Conservation (phyloP, 2,329 filamentous ascomycete species). For the Aspergillus sp. region DNA sequence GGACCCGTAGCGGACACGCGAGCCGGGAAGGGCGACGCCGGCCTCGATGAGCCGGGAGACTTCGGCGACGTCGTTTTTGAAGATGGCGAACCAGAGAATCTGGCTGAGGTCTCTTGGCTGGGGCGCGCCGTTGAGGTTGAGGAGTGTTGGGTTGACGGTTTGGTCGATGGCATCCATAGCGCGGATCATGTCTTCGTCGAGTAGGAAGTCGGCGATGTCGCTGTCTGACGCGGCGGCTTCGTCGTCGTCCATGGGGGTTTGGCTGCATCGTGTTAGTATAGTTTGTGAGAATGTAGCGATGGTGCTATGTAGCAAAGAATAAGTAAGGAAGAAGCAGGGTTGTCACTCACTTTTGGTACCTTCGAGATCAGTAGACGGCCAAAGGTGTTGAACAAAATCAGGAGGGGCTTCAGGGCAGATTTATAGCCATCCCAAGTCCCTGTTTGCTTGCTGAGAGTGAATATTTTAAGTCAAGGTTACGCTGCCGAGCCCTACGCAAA, state of each 20-base stretch:
- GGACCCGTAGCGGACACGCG: conserved; percentile 2
- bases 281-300: neutral
- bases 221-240: neutral
- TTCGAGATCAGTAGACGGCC: neutral
- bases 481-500: neutral
- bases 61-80: conserved; percentile 8
- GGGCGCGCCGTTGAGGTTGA: neutral
- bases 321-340: neutral
- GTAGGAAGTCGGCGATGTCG: neutral
- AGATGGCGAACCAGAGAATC: conserved; percentile 18
- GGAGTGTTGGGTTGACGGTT: neutral
- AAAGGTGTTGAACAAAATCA: neutral
- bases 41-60: conserved; percentile 14
- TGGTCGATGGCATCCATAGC: neutral
- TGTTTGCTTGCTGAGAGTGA: neutral
- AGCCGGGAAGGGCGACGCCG: conserved; percentile 17
- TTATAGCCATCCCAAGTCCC: neutral
- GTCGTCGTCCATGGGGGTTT: neutral
- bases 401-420: neutral
- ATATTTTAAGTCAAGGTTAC: neutral
- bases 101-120: neutral
- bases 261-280: neutral
- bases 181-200: neutral
- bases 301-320: neutral
- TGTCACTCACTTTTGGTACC: neutral